Evolutionary conservation across 176 grass and related monocot genomes (phyloP).

Genomic region (Panicum miliaceum): DNA sequence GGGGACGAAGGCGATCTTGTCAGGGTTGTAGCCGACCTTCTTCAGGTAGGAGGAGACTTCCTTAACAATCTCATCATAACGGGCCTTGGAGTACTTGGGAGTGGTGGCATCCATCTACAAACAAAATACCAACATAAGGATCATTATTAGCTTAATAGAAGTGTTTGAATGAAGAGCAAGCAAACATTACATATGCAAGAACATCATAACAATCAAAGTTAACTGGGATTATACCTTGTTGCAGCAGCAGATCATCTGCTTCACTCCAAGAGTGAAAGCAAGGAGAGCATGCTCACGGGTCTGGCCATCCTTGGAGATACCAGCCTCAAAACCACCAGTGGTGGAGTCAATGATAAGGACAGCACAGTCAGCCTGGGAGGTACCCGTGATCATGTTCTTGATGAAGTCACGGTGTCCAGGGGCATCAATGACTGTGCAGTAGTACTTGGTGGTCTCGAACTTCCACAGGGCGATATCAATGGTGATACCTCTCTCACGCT

Average conservation of each 20-base stretch:
- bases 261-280: conserved; percentile 21
- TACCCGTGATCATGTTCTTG: conserved; percentile 24
- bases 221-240: not conserved
- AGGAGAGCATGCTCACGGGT: conserved; percentile 21
- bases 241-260: conserved; percentile 25
- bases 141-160: not conserved
- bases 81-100: conserved; percentile 28
- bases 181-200: not conserved
- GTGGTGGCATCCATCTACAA: conserved; percentile 36
- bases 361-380: conserved; percentile 20
- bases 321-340: conserved; percentile 29
- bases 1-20: conserved; percentile 25
- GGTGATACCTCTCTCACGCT: conserved; percentile 24
- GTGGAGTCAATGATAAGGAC: conserved; percentile 18
- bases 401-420: conserved; percentile 26
- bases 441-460: conserved; percentile 17
- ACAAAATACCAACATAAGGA: not conserved
- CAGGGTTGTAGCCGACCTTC: conserved; percentile 33
- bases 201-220: not conserved
- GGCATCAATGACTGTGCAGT: conserved; percentile 11
- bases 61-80: conserved; percentile 40
- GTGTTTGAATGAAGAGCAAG: not conserved
- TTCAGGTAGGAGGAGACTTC: conserved; percentile 26
- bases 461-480: conserved; percentile 12
- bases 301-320: conserved; percentile 27